These are phyloP conservation scores for Fraxinus latifolia DNA, from an alignment of 305 asterid species.

Conservation along the genomic window DNA sequence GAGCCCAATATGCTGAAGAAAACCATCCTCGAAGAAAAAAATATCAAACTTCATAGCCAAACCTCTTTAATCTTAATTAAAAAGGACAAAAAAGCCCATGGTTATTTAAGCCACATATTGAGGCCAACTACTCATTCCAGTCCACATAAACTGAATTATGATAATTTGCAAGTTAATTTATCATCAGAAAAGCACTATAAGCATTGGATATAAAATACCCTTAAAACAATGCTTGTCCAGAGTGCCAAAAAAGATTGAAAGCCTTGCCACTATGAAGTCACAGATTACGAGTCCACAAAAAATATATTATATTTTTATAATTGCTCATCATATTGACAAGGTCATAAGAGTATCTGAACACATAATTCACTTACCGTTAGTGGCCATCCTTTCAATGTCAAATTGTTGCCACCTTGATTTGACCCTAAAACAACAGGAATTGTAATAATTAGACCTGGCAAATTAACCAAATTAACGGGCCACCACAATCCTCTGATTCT, in stretches of 20 bases:
- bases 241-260: not conserved
- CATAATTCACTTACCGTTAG: slow-evolving; percentile 53
- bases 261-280: not conserved
- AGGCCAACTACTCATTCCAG: not conserved
- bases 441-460: slow-evolving; percentile 14
- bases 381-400: slow-evolving; percentile 99
- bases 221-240: not conserved
- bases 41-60: not conserved
- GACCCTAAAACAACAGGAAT: slow-evolving; percentile 60
- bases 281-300: not conserved
- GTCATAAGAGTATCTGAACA: slow-evolving; percentile 4
- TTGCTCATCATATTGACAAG: not conserved
- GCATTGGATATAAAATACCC: not conserved
- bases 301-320: not conserved
- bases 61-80: not conserved
- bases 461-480: slow-evolving; percentile 11
- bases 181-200: not conserved
- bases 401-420: slow-evolving; percentile 88
- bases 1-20: slow-evolving; percentile 6
- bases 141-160: not conserved
- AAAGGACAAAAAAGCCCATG: not conserved
- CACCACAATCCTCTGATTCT: not conserved
- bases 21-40: not conserved
- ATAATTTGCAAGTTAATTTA: not conserved
- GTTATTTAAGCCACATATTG: not conserved